A percentile compares a stretch with the other conserved stretches of the same genome.
phyloP scores from a whole-genome alignment of 2,329 filamentous ascomycete species.

The Fusarium guadeloupense region DNA sequence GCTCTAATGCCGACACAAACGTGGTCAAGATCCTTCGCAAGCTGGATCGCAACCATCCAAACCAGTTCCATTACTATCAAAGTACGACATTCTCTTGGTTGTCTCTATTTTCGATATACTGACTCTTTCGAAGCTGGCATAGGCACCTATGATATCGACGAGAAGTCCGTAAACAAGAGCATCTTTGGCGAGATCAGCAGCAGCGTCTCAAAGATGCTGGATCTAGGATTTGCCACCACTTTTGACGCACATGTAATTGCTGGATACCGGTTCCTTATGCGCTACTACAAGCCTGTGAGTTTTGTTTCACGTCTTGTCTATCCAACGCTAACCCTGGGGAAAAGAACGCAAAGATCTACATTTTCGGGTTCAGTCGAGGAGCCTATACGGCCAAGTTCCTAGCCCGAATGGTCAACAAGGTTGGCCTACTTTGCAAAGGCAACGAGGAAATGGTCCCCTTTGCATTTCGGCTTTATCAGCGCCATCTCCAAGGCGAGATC shows the following conservation, averaged over 20 bases:
- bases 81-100: conserved; percentile 51
- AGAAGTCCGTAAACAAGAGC: conserved; percentile 52
- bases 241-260: conserved; percentile 63
- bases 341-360: conserved; percentile 60
- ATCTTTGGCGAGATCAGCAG: conserved; percentile 48
- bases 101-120: neutral
- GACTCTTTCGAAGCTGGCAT: conserved; percentile 52
- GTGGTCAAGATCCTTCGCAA: conserved; percentile 61
- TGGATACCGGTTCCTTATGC: conserved; percentile 65
- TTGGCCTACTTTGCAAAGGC: conserved; percentile 60
- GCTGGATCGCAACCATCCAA: conserved; percentile 55
- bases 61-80: conserved; percentile 62
- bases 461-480: conserved; percentile 56
- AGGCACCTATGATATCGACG: conserved; percentile 59
- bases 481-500: conserved; percentile 52
- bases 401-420: conserved; percentile 59
- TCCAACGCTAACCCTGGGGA: neutral
- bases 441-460: conserved; percentile 65
- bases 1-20: conserved; percentile 61
- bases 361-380: conserved; percentile 64
- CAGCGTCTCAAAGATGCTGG: conserved; percentile 52
- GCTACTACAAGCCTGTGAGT: conserved; percentile 57
- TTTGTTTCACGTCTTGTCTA: accelerated
- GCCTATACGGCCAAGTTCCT: conserved; percentile 64
- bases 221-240: conserved; percentile 56